Evolutionary conservation across 192 early-diverging fungal species (phyloP), one percentile per base, ranked within the genome.

Genomic region (Coemansia sp.): DNA sequence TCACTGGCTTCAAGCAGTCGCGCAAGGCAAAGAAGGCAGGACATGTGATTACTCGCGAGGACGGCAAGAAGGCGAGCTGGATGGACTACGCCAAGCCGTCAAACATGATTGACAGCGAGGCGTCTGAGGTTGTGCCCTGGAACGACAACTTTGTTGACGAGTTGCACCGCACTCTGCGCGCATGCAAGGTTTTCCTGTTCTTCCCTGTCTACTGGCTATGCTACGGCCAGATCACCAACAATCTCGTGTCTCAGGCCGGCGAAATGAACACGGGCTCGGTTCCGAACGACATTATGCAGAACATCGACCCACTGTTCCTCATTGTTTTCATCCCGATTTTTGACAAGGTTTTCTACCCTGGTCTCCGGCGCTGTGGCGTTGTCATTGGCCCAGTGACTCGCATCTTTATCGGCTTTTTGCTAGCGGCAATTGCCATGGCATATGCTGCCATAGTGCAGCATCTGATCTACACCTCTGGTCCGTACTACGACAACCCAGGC

Each of bases 121-220:
- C 58, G 57, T 38, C 83, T 86, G 84, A 87, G 4, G 85, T 25
- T 5, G 38, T 80, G 25, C 80, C 67, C 48, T 91, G 87, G 87
- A 80, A 87, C 49, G 86, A 89, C 75, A 68, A 71, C 39, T 91
- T 91, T 56, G 80, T 91, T 40, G 84, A 85, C 52, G 86, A 91
- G 58, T 78, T 88, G 55, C 69, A 67, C 33, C 61, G 69, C 38
- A 70, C 82, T 1, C 44, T 88, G 33, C 71, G 81, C 42, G 83
- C 87, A 22, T 88, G 86, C 77, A 73, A 72, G 50, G 81, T 91
- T 41, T 89, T 89, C 64, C 63, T 81, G 30, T 85, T 80, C 64
- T 91, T 71, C 64, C 89, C 89, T 6, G 55, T 91, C 57, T 91
- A 82, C 78, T 91, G 87, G 89, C 79, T 87, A 25, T 83, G 84